These are phyloP conservation scores for Geranium brycei DNA, from an alignment of 345 rosid genomes.

Conservation along the genomic window DNA sequence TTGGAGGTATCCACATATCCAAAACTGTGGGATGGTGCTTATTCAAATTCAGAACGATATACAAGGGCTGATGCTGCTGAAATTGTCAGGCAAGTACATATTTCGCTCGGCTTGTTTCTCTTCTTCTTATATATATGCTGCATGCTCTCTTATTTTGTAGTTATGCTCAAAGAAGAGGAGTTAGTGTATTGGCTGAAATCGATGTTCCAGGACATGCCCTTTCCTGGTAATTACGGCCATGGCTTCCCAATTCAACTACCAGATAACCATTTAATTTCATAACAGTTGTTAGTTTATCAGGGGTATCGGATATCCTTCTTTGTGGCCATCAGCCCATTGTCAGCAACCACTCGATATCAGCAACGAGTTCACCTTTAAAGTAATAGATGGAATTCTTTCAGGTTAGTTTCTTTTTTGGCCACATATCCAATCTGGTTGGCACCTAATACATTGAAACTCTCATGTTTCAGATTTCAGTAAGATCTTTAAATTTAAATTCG, in stretches of 20 bases:
- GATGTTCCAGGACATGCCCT: slow-evolving; percentile 74
- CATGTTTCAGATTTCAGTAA: slow-evolving; percentile 49
- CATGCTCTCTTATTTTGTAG: slow-evolving; percentile 21
- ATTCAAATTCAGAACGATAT: slow-evolving; percentile 42
- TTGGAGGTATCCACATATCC: slow-evolving; percentile 66
- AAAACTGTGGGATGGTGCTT: slow-evolving; percentile 63
- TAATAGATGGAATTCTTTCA: slow-evolving; percentile 65
- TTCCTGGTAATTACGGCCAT: slow-evolving; percentile 35
- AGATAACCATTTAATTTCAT: not conserved
- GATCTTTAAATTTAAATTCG: slow-evolving; percentile 56
- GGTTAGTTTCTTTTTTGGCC: slow-evolving; percentile 19
- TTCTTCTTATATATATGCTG: slow-evolving; percentile 2
- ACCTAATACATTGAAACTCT: not conserved
- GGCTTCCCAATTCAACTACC: no score
- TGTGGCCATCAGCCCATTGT: slow-evolving; percentile 68
- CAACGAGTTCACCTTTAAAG: slow-evolving; percentile 48
- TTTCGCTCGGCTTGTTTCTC: not conserved
- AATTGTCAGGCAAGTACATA: slow-evolving; percentile 35
- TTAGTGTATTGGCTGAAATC: slow-evolving; percentile 57
- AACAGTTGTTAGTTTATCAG: slow-evolving; percentile 10
- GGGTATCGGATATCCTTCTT: slow-evolving; percentile 57
- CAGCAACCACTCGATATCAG: slow-evolving; percentile 66
- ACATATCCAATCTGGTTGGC: not conserved
- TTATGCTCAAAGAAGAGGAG: slow-evolving; percentile 44
- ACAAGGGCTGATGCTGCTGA: slow-evolving; percentile 51